Base-by-base conservation (phyloP, 2,329 filamentous ascomycete species). In the Triangularia verruculosa region DNA sequence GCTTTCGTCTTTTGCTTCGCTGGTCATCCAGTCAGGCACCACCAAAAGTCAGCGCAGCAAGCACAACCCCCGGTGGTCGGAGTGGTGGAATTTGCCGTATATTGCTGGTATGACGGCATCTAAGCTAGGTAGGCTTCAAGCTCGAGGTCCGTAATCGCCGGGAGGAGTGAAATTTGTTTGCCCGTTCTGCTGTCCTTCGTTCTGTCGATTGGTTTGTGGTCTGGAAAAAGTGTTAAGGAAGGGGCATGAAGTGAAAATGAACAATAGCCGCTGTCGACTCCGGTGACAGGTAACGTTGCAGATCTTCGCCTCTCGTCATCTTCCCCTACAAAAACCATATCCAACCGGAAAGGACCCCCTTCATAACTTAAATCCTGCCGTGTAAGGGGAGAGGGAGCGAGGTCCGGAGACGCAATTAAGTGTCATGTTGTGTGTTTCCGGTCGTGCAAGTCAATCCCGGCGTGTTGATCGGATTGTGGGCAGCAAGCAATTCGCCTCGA, bases 261-360 rank as follows among this genome's bases (percentile, higher is more conserved):
- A 47, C 39, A 47, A 47, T 47, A 47, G 39, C 39, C 39, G 39
- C 20, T 47, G 39, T 47, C 20, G 39, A 47, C 28, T 47, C 39
- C 30, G 53, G 57, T 27, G 63, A 65, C 55, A 67, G 28, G 69
- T 66, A 69, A 69, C 66, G 66, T 70, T 70, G 67, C 67, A 69
- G 61, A 67, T 67, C 60, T 39, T 22, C 39, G 55, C 59, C 53
- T 47, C 7, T 22, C 8, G n/a, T 20, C 39, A 17, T 47, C 34
- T 15, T 20, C n/a, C n/a, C n/a, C 17, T n/a, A 47, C 39, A 17
- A 57, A 20, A 57, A 11, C 54, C 51, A 61, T n/a, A n/a, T n/a
- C 59, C 66, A 57, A 55, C 66, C 64, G 67, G 63, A 62, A 67
- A 59, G 61, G 56, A 57, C 53, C 53, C 59, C 61, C 61, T 63